phyloP scores from a whole-genome alignment of 306 rosid genomes.

The Acacia acuminata region DNA sequence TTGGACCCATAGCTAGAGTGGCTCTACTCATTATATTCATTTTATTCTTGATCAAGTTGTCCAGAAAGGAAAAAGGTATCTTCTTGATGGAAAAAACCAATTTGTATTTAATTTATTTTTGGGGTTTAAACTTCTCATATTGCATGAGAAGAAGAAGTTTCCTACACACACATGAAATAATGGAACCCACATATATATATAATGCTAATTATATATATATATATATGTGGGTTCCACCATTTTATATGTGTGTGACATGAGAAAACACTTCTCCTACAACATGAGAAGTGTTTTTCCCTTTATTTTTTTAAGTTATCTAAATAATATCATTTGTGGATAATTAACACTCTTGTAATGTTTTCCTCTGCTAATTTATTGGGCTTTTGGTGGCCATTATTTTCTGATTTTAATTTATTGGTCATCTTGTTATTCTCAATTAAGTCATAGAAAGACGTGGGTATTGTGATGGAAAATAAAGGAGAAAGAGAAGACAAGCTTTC shows the following conservation, averaged over 20 bases:
- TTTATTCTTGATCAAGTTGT: constrained; percentile 54
- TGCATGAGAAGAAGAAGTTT: no score
- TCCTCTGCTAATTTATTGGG: constrained; percentile 40
- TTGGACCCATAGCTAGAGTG: constrained; percentile 76
- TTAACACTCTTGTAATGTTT: constrained; percentile 23
- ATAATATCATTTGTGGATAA: constrained; percentile 26
- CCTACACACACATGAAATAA: no score
- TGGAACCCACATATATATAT: no score
- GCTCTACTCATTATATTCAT: constrained; percentile 64
- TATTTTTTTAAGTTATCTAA: neutral
- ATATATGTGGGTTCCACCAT: no score
- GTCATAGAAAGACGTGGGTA: constrained; percentile 39
- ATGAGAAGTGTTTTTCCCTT: no score
- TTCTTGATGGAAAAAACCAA: neutral
- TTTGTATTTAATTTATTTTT: neutral
- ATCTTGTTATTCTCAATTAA: neutral
- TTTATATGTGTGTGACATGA: no score
- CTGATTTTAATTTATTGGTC: neutral
- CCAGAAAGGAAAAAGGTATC: constrained; percentile 44
- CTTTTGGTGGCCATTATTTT: constrained; percentile 27
- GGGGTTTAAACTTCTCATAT: no score
- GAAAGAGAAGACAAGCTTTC: constrained; percentile 29
- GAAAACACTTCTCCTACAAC: no score
- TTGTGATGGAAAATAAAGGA: constrained; percentile 34
- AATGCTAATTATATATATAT: no score